A percentile compares a stretch with the other conserved stretches of the same genome.
These are phyloP conservation scores for Pythium folliculosum DNA, from an alignment of 352 stramenopile species.

Conservation along the genomic window DNA sequence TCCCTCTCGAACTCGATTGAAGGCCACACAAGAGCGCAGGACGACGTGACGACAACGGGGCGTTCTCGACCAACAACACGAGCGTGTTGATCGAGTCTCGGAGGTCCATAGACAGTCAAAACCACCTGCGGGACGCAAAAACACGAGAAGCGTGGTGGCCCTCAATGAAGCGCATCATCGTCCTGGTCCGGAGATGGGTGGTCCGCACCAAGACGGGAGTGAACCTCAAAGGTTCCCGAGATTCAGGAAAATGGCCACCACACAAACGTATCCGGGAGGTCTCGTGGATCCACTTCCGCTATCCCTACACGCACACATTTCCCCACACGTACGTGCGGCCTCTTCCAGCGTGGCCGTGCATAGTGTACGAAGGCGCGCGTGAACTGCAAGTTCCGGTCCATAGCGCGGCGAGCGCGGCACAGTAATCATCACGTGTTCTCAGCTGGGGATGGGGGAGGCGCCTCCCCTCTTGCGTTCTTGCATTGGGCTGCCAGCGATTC, in stretches of 20 bases:
- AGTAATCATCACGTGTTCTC: slow-evolving; percentile 17
- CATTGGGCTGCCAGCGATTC: not conserved
- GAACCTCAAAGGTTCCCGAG: too few relatives aligned
- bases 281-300: too few relatives aligned
- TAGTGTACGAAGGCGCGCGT: not conserved
- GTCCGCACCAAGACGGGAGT: too few relatives aligned
- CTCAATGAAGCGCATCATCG: too few relatives aligned
- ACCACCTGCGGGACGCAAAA: slow-evolving; percentile 1
- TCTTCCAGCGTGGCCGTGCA: not conserved
- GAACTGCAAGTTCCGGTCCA: slow-evolving; percentile 5
- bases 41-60: slow-evolving; percentile 7
- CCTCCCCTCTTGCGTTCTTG: not conserved
- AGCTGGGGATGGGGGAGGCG: slow-evolving; percentile 7
- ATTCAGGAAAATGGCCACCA: too few relatives aligned
- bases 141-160: slow-evolving; percentile 1
- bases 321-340: not conserved
- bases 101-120: slow-evolving; percentile 27
- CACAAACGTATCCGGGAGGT: too few relatives aligned
- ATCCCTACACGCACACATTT: too few relatives aligned
- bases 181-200: too few relatives aligned
- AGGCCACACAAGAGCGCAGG: not conserved
- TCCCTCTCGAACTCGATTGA: slow-evolving; percentile 23
- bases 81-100: not conserved
- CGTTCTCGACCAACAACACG: too few relatives aligned
- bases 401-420: not conserved